Evolutionary conservation across 1,284 basidiomycete species (phyloP).

Genomic region (Omphalotus olearius): DNA sequence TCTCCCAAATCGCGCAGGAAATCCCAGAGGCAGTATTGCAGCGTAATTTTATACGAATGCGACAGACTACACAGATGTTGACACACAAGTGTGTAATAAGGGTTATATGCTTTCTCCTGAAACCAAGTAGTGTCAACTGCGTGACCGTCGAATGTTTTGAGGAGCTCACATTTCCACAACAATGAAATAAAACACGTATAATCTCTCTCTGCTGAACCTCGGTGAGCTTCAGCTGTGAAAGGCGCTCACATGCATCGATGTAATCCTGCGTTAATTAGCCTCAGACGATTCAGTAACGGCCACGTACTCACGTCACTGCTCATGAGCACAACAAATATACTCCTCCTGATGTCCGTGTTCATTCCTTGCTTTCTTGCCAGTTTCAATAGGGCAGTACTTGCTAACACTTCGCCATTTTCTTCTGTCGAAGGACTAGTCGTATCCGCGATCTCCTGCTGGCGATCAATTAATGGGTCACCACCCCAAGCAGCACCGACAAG

Average conservation of each 20-base stretch:
- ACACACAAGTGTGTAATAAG: slow-evolving; percentile 89
- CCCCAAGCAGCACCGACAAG: slow-evolving; percentile 95
- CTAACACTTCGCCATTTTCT: slow-evolving; percentile 23
- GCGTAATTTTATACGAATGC: slow-evolving; percentile 84
- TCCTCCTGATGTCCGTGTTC: slow-evolving; percentile 94
- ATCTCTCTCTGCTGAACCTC: slow-evolving; percentile 95
- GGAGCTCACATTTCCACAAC: slow-evolving; percentile 78
- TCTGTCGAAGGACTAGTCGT: slow-evolving; percentile 13
- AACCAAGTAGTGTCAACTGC: slow-evolving; percentile 5
- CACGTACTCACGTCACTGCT: slow-evolving; percentile 76
- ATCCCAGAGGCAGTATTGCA: slow-evolving; percentile 98
- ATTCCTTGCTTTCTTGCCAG: slow-evolving; percentile 94
- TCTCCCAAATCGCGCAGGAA: slow-evolving; percentile 92
- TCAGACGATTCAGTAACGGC: not conserved
- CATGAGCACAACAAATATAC: slow-evolving; percentile 92
- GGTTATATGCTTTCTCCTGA: slow-evolving; percentile 91
- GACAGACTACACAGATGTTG: slow-evolving; percentile 72
- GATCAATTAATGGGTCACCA: slow-evolving; percentile 84
- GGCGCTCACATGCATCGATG: slow-evolving; percentile 85
- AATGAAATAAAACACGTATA: slow-evolving; percentile 88
- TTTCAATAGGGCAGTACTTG: slow-evolving; percentile 59
- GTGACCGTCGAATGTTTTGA: slow-evolving; percentile 2
- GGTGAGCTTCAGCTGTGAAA: slow-evolving; percentile 79
- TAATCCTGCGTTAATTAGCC: slow-evolving; percentile 64
- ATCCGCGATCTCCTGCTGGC: slow-evolving; percentile 33